A percentile compares a stretch with the other conserved stretches of the same genome.
phyloP scores from a whole-genome alignment of 2,329 filamentous ascomycete genomes.

The Colletotrichum euphorbiae region DNA sequence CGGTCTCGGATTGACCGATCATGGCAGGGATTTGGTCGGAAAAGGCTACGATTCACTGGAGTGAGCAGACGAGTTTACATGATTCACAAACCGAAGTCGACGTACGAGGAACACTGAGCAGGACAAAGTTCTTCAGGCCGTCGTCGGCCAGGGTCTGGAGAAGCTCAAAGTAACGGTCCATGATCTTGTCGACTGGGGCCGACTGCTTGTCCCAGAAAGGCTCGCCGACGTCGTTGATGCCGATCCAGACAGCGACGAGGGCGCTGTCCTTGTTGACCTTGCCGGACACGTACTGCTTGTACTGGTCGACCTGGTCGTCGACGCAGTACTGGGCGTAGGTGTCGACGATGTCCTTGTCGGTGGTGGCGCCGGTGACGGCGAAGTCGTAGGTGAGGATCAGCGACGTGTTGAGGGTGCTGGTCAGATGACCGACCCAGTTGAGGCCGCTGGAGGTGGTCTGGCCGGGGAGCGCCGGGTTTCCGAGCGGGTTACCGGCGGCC shows the following conservation, averaged over 20 bases:
- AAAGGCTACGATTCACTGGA: slow-evolving; percentile 4
- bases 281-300: slow-evolving; percentile 54
- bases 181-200: slow-evolving; percentile 49
- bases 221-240: slow-evolving; percentile 67
- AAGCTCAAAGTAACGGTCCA: slow-evolving; percentile 57
- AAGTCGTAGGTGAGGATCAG: slow-evolving; percentile 61
- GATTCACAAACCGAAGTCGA: too few relatives aligned
- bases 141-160: slow-evolving; percentile 56
- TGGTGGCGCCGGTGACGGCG: slow-evolving; percentile 62
- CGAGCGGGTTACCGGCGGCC: slow-evolving; percentile 65
- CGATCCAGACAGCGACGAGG: slow-evolving; percentile 65
- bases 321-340: slow-evolving; percentile 64
- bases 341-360: slow-evolving; percentile 60
- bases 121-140: slow-evolving; percentile 60
- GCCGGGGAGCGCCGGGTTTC: slow-evolving; percentile 67
- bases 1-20: slow-evolving; percentile 40
- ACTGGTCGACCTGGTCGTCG: slow-evolving; percentile 63
- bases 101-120: slow-evolving; percentile 59
- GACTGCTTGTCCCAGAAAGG: slow-evolving; percentile 52
- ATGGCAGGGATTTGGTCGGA: slow-evolving; percentile 54
- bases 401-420: slow-evolving; percentile 55
- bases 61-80: too few relatives aligned
- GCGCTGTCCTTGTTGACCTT: slow-evolving; percentile 49
- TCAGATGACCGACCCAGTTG: slow-evolving; percentile 62
- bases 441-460: slow-evolving; percentile 58